A percentile compares a stretch with the other conserved stretches of the same genome.
phyloP scores from a whole-genome alignment of 805 yeast species.

The Nakazawaea siamensis region DNA sequence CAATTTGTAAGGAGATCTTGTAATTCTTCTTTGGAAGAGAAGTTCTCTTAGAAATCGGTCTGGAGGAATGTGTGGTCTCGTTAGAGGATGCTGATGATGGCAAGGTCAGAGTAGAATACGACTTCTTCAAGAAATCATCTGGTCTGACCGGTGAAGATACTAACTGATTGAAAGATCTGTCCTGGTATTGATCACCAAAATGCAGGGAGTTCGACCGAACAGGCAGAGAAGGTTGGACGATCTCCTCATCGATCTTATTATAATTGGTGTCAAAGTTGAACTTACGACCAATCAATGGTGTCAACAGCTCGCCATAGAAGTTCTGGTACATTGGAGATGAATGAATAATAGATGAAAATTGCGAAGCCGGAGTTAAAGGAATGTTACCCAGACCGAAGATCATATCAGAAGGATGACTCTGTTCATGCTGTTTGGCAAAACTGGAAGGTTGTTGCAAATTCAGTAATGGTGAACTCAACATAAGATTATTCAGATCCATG shows the following conservation, averaged over 20 bases:
- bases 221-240: background rate
- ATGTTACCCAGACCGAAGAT: constrained; percentile 10
- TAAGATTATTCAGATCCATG: background rate
- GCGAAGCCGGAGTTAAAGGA: constrained; percentile 22
- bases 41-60: background rate
- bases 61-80: background rate
- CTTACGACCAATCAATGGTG: constrained; percentile 1
- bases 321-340: constrained; percentile 24
- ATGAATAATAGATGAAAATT: constrained; percentile 23
- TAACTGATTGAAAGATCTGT: constrained; percentile 2
- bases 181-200: background rate
- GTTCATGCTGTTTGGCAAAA: constrained; percentile 7
- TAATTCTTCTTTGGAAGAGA: background rate
- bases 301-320: constrained; percentile 4
- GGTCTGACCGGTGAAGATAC: constrained; percentile 8
- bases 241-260: constrained; percentile 4
- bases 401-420: background rate
- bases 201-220: constrained; percentile 5
- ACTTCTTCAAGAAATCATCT: constrained; percentile 5
- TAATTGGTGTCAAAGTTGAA: constrained; percentile 7
- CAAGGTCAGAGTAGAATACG: constrained; percentile 6
- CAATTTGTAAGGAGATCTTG: constrained; percentile 9
- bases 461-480: constrained; percentile 8
- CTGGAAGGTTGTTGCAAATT: constrained; percentile 10
- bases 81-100: constrained; percentile 1